Evolutionary conservation across 1,139 yeast genomes (phyloP), one percentile per base, ranked within the genome.

Genomic region (Yarrowia galli): DNA sequence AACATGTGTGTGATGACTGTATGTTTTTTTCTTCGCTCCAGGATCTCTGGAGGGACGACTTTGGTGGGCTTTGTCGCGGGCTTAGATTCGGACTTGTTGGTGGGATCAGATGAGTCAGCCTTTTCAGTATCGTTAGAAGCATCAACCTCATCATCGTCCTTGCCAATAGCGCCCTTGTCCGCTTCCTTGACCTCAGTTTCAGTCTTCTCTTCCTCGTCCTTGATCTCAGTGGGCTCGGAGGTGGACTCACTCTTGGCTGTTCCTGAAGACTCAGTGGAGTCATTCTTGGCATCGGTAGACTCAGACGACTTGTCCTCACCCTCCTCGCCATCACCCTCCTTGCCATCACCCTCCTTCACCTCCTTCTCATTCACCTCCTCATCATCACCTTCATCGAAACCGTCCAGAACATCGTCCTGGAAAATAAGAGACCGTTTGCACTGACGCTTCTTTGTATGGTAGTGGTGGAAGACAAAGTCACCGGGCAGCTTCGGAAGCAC

Each of bases 1-100:
- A 91, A 81, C 74, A 89, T 85, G 77, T 92, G 96, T 68, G 88
- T 84, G 20, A 85, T 79, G 40, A 79, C 23, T 71, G 68, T 22
- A 75, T 73, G 48, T 67, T 67, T 48, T 71, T 71, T 13, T 69
- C 64, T 40, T 58, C 64, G 25, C 20, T 58, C 51, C 22, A 58
- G 42, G 28, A 43, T 58, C 22, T 58, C 64, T 10, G 42, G 51
- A 12, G 64, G 46, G 9, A 22, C 32, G 23, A 18, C 7, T 13
- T 56, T 53, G 9, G 28, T 7, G 4, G 40, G 25, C 16, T 53
- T 36, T 9, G 58, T 2, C 2, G 15, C 42, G 15, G 28, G 3
- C 7, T 32, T 20, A 10, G 2, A 10, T 5, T 28, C 32, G 32
- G 32, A 5, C 32, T 28, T 28, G 32, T 23, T 22, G 9, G 36